A percentile compares a stretch with the other conserved stretches of the same genome.
These are phyloP conservation scores for Podila epigama DNA, from an alignment of 192 early-diverging fungal species.

Conservation along the genomic window DNA sequence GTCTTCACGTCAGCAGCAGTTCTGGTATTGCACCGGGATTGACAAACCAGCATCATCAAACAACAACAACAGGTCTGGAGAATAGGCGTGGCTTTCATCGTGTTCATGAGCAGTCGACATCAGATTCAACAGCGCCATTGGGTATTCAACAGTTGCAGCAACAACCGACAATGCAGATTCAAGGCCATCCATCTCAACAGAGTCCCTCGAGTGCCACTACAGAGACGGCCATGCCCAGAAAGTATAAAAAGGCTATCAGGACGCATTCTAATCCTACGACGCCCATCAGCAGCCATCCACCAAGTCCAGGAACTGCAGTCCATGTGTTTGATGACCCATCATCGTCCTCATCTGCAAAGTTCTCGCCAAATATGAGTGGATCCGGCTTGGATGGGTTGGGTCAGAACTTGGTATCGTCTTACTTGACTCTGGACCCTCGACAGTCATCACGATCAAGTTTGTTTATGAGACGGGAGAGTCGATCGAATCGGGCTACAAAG, in stretches of 20 bases:
- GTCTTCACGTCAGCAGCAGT: constrained; percentile 21
- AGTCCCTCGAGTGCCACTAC: background rate
- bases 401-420: constrained; percentile 1
- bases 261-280: constrained; percentile 44
- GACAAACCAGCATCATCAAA: constrained; percentile 5
- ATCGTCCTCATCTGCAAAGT: background rate
- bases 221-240: constrained; percentile 11
- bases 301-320: constrained; percentile 15
- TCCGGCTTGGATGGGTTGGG: constrained; percentile 13
- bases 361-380: background rate
- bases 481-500: background rate
- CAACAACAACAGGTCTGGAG: constrained; percentile 18
- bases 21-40: background rate
- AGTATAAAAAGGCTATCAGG: constrained; percentile 27
- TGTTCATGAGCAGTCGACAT: background rate
- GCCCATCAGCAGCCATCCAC: constrained; percentile 32
- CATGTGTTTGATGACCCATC: constrained; percentile 2
- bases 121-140: background rate
- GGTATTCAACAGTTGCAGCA: background rate
- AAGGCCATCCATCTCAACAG: background rate
- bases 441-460: constrained; percentile 4
- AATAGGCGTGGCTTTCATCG: constrained; percentile 29
- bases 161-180: background rate
- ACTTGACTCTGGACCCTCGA: constrained; percentile 12
- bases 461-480: constrained; percentile 31